Percentiles rank a stretch among this genome's conserved stretches.
These are phyloP conservation scores for Pyrenophora teres DNA, from an alignment of 2,329 filamentous ascomycete genomes.

Conservation along the genomic window DNA sequence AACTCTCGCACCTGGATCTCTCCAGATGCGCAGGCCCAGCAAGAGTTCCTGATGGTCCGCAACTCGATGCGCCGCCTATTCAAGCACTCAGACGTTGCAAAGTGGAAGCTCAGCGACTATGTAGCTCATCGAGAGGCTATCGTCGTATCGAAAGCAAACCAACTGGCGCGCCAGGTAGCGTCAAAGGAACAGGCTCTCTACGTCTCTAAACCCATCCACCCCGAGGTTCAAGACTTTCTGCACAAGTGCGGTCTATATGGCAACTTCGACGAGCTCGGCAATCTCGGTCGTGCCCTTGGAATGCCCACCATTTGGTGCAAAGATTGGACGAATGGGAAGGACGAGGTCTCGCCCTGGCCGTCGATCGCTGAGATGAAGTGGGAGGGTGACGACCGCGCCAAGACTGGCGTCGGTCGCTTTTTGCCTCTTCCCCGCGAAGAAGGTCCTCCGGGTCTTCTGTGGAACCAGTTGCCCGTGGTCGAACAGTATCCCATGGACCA, in stretches of 20 bases:
- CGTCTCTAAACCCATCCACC: constrained; percentile 10
- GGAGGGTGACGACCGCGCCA: constrained; percentile 54
- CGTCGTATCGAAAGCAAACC: constrained; percentile 20
- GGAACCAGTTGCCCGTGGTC: constrained; percentile 49
- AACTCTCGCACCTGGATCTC: constrained; percentile 35
- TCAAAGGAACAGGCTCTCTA: constrained; percentile 15
- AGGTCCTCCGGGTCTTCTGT: constrained; percentile 48
- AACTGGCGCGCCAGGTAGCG: constrained; percentile 20
- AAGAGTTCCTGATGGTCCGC: constrained; percentile 39
- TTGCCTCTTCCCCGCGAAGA: constrained; percentile 51
- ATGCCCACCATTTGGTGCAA: constrained; percentile 49
- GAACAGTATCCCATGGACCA: constrained; percentile 49
- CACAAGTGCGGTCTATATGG: constrained; percentile 22
- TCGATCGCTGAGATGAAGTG: constrained; percentile 50
- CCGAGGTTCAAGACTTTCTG: constrained; percentile 17
- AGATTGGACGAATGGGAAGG: constrained; percentile 39
- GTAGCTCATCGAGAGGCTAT: constrained; percentile 39
- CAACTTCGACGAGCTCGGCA: constrained; percentile 31
- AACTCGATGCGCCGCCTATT: constrained; percentile 45
- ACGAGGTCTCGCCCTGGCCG: constrained; percentile 50
- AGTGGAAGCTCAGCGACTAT: constrained; percentile 41
- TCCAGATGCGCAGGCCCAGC: constrained; percentile 27
- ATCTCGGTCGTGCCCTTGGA: constrained; percentile 42
- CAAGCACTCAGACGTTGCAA: constrained; percentile 39
- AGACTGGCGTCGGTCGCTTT: constrained; percentile 50